Evolutionary conservation across 495 filamentous ascomycete species (phyloP).

Genomic region (Neurospora sp.): DNA sequence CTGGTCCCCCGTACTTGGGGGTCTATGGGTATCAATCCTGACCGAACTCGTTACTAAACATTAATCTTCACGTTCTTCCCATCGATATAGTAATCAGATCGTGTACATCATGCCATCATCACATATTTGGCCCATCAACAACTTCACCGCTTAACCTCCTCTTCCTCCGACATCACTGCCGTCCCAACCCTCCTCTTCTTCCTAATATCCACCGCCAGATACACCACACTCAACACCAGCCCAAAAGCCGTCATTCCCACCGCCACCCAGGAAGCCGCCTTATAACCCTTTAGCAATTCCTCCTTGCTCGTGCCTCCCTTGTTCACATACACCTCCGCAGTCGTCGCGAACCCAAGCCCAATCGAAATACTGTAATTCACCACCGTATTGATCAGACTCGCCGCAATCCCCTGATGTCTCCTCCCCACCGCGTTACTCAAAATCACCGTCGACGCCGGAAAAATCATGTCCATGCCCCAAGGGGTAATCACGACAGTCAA

Average conservation of each 20-base stretch:
- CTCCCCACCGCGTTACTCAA: constrained; percentile 28
- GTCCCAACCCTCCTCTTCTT: background rate
- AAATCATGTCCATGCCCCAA: constrained; percentile 45
- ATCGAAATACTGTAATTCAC: constrained; percentile 37
- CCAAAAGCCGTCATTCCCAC: constrained; percentile 23
- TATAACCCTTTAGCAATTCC: constrained; percentile 28
- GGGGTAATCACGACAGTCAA: constrained; percentile 36
- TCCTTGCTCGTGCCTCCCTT: constrained; percentile 19
- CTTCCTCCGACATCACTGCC: background rate
- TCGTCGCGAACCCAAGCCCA: constrained; percentile 39
- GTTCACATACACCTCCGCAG: constrained; percentile 30
- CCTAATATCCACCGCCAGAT: background rate
- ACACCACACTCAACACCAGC: constrained; percentile 12
- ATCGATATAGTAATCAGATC: no score
- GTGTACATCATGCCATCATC: no score
- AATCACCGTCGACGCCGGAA: constrained; percentile 30
- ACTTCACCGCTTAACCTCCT: background rate
- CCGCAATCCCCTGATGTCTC: constrained; percentile 35
- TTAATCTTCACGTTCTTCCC: background rate
- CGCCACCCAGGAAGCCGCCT: constrained; percentile 24
- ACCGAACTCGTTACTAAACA: no score
- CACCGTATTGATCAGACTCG: constrained; percentile 32
- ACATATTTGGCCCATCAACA: no score
- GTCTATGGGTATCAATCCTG: no score
- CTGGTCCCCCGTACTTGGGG: no score